Percentiles rank a stretch among this genome's conserved stretches.
These are phyloP conservation scores for Saxispiralis lemnorum DNA, from an alignment of 495 filamentous ascomycete species.

Conservation along the genomic window DNA sequence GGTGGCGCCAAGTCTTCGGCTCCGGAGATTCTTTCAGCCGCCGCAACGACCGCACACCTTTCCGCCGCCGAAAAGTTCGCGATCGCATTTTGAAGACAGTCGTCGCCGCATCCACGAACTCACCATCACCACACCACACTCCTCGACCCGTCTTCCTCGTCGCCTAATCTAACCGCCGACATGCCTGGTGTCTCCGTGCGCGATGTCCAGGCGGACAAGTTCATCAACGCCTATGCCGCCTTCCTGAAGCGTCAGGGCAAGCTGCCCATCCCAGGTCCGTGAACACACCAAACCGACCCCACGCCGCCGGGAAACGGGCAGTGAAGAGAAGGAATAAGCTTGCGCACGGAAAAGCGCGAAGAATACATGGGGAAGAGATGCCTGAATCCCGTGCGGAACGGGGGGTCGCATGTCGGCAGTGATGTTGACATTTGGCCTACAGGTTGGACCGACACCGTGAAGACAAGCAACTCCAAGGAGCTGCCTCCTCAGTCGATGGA, in stretches of 20 bases:
- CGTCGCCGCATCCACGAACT: neutral
- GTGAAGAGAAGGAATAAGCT: conserved; percentile 2
- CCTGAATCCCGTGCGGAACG: conserved; percentile 26
- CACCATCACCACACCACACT: neutral
- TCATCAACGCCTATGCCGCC: conserved; percentile 82
- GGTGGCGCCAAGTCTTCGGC: neutral
- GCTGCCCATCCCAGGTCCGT: conserved; percentile 78
- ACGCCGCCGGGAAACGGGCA: neutral
- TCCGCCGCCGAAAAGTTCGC: no score
- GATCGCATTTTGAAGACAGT: neutral
- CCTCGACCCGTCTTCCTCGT: neutral
- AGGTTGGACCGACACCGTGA: conserved; percentile 98
- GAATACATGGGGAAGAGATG: conserved; percentile 4
- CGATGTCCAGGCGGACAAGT: conserved; percentile 63
- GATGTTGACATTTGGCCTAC: conserved; percentile 24
- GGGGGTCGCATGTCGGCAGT: conserved; percentile 20
- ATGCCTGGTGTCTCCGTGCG: conserved; percentile 24
- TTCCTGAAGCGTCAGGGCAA: conserved; percentile 99
- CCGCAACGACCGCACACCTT: neutral
- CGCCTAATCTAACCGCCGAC: conserved; percentile 12
- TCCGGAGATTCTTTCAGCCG: neutral
- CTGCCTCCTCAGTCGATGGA: conserved; percentile 91
- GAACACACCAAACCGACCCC: neutral
- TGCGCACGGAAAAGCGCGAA: neutral
- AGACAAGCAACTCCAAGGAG: conserved; percentile 89